A percentile compares a stretch with the other conserved stretches of the same genome.
phyloP scores from a whole-genome alignment of 192 early-diverging fungal species.

The Gonapodya prolifera region DNA sequence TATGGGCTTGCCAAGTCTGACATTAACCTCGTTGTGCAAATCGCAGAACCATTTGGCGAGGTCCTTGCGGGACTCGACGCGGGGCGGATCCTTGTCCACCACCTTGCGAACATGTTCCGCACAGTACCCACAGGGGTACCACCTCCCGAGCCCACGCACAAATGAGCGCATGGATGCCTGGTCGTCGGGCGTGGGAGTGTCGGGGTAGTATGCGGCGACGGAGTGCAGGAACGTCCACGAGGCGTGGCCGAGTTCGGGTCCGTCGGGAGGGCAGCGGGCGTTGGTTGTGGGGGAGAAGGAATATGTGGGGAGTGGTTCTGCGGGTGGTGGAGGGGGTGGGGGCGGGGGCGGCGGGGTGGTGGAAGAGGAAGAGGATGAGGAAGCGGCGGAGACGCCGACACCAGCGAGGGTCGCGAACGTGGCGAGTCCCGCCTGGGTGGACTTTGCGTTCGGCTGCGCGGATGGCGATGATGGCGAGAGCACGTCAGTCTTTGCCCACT shows the following conservation, averaged over 20 bases:
- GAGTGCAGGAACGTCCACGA: conserved; percentile 98
- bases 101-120: conserved; percentile 71
- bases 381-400: not conserved
- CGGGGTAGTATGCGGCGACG: conserved; percentile 93
- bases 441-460: conserved; percentile 10
- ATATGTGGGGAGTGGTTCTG: not conserved
- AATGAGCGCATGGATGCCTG: conserved; percentile 63
- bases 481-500: conserved; percentile 34
- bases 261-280: conserved; percentile 29
- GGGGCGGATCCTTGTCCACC: conserved; percentile 60
- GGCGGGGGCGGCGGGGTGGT: conserved; percentile 11
- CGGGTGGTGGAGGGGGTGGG: conserved; percentile 54
- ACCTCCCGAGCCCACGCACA: conserved; percentile 58
- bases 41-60: conserved; percentile 84
- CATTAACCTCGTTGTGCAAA: conserved; percentile 93
- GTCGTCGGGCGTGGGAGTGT: conserved; percentile 52
- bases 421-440: not conserved
- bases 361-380: conserved; percentile 10
- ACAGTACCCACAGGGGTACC: conserved; percentile 90
- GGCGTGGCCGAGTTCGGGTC: conserved; percentile 63
- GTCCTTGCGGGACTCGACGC: conserved; percentile 48
- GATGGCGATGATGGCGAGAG: conserved; percentile 11
- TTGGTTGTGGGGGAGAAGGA: not conserved
- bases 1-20: conserved; percentile 64
- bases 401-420: conserved; percentile 7